Evolutionary conservation across 2,329 filamentous ascomycete species (phyloP), one percentile per base, ranked within the genome.

Genomic region (Colletotrichum phormii): DNA sequence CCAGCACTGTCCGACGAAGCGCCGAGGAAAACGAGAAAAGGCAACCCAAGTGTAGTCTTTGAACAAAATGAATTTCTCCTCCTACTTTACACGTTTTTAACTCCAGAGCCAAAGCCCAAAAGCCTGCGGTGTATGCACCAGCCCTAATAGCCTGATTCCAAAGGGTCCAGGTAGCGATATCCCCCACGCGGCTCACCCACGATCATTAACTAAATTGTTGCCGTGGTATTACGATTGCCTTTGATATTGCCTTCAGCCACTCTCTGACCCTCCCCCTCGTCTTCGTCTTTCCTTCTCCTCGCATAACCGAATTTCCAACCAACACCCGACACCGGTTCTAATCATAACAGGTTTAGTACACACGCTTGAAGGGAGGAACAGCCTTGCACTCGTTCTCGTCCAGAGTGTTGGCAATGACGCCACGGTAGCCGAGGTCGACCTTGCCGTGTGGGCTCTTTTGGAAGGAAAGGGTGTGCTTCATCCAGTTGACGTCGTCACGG

Each of bases 381-480:
- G 94, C 87, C 89, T 97, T 95, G 92, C 97, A 98, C 90, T 99
- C 97, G 79, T 89, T 92, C 90, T 97, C 95, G 80, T 98, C 97
- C 77, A 99, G 88, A 31, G 97, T 98, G 75, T 90, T 92, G 77
- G 88, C 89, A 75, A 94, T 93, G 74, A 99, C 97, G 76, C 89
- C 88, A 84, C 97, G 91, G 90, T 98, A 98, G 75, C 90, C 88
- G 75, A 98, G 88, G 74, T 98, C 93, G 68, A 97, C 91, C 86
- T 95, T 91, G 81, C 93, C 93, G 80, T 98, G 96, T 42, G 95
- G 94, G 81, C 92, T 83, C 92, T 95, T 97, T 89, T 99, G 97
- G 93, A 93, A 99, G 77, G 93, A 95, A 74, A 99, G 90, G 58
- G 95, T 97, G 90, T 99, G 97, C 92, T 98, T 98, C 96, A 98